A percentile compares a stretch with the other conserved stretches of the same genome.
Conservation (phyloP, 495 filamentous ascomycete species). For the Penicillium atrosanguineum region DNA sequence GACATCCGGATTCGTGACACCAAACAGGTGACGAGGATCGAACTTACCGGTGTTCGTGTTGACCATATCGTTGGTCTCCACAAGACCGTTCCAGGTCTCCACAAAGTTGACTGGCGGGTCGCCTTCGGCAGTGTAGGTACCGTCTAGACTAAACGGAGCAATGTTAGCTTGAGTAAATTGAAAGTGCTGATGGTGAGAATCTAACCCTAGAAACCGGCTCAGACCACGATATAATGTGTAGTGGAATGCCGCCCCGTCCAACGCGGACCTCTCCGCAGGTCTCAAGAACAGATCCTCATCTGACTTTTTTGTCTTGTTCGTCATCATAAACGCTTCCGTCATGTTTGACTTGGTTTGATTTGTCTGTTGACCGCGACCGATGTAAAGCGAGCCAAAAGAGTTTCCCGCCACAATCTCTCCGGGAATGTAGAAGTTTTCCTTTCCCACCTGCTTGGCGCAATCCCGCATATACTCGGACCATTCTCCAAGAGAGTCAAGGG, state of each 20-base stretch:
- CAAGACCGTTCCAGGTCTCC: conserved; percentile 55
- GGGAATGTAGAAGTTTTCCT: conserved; percentile 63
- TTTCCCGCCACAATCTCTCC: conserved; percentile 67
- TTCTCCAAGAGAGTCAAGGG: conserved; percentile 60
- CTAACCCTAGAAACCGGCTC: conserved; percentile 63
- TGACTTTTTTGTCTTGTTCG: conserved; percentile 45
- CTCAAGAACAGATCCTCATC: conserved; percentile 24
- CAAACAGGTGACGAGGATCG: conserved; percentile 70
- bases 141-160: no score
- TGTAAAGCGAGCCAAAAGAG: conserved; percentile 61
- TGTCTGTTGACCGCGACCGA: conserved; percentile 59
- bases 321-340: conserved; percentile 35
- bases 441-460: conserved; percentile 54
- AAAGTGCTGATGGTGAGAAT: conserved; percentile 8
- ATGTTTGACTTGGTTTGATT: conserved; percentile 39
- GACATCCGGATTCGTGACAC: conserved; percentile 69
- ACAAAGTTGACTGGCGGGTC: conserved; percentile 48
- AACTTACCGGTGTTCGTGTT: conserved; percentile 65
- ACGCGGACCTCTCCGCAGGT: conserved; percentile 58
- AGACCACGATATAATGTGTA: conserved; percentile 67
- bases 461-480: conserved; percentile 45
- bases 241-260: conserved; percentile 67
- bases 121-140: no score
- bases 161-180: no score
- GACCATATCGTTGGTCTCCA: conserved; percentile 61